phyloP scores from a whole-genome alignment of 2,329 filamentous ascomycete species.

The Cordyceps farinosa region DNA sequence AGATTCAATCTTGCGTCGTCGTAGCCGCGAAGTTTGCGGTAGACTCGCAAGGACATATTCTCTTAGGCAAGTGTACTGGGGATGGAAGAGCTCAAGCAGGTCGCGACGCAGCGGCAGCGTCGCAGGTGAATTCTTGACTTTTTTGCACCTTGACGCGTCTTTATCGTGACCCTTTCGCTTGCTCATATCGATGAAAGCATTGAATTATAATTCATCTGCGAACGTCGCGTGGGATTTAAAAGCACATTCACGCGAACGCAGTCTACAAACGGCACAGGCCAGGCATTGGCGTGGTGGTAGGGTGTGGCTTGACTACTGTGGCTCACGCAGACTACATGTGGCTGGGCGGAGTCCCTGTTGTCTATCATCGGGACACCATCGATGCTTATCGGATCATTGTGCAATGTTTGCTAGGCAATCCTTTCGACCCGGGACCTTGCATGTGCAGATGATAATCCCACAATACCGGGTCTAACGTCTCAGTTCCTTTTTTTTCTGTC shows the following conservation, averaged over 20 bases:
- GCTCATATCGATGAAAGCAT: neutral
- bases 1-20: slow-evolving; percentile 53
- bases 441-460: neutral
- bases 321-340: neutral
- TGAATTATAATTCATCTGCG: neutral
- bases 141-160: slow-evolving; percentile 26
- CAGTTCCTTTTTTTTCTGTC: neutral
- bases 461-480: neutral
- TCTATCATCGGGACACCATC: neutral
- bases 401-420: neutral
- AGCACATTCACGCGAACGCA: neutral
- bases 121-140: neutral
- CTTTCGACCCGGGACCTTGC: neutral
- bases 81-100: slow-evolving; percentile 67
- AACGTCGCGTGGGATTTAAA: neutral
- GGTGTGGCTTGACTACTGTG: slow-evolving; percentile 5
- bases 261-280: neutral
- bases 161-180: slow-evolving; percentile 12
- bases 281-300: neutral
- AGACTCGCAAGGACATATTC: slow-evolving; percentile 66
- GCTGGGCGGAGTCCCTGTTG: neutral
- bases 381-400: neutral
- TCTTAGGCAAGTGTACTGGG: slow-evolving; percentile 62
- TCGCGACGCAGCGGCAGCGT: slow-evolving; percentile 46
- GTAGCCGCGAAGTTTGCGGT: slow-evolving; percentile 61